Evolutionary conservation across 176 grass and related monocot species (phyloP).

Genomic region (Triticum timopheevii): DNA sequence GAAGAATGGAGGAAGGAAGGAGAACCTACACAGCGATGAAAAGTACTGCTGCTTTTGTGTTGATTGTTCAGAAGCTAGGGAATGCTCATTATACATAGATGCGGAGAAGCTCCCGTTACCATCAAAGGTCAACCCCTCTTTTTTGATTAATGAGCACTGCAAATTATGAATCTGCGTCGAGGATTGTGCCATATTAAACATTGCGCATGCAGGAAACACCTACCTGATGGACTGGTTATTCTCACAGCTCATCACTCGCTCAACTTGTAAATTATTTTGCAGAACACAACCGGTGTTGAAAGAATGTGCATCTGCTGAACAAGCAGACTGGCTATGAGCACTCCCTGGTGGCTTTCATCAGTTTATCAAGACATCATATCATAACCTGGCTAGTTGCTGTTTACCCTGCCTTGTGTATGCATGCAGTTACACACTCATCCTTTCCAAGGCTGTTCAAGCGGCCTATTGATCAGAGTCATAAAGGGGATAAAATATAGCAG

Average conservation of each 20-base stretch:
- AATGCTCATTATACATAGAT: constrained; percentile 28
- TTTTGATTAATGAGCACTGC: constrained; percentile 7
- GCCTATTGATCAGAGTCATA: too few species aligned
- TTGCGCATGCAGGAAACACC: neutral
- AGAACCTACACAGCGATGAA: constrained; percentile 24
- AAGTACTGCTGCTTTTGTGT: constrained; percentile 23
- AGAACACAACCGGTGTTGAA: too few species aligned
- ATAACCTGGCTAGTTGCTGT: neutral
- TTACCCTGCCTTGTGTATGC: neutral
- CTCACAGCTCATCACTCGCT: constrained; percentile 20
- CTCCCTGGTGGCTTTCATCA: neutral
- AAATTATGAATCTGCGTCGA: constrained; percentile 23
- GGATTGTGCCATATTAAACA: constrained; percentile 45
- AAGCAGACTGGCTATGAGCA: neutral
- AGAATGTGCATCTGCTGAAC: neutral
- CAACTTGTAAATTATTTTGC: constrained; percentile 7
- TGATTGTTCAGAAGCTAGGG: constrained; percentile 8
- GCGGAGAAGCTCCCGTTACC: neutral
- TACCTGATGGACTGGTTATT: constrained; percentile 15
- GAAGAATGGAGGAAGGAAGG: neutral
- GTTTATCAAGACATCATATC: neutral
- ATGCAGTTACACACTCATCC: neutral
- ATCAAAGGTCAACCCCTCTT: constrained; percentile 42
- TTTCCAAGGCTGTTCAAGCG: too few species aligned
- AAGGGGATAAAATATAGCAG: too few species aligned